A percentile compares a stretch with the other conserved stretches of the same genome.
Evolutionary conservation across 2,329 filamentous ascomycete species (phyloP).

Genomic region (Colletotrichum noveboracense): DNA sequence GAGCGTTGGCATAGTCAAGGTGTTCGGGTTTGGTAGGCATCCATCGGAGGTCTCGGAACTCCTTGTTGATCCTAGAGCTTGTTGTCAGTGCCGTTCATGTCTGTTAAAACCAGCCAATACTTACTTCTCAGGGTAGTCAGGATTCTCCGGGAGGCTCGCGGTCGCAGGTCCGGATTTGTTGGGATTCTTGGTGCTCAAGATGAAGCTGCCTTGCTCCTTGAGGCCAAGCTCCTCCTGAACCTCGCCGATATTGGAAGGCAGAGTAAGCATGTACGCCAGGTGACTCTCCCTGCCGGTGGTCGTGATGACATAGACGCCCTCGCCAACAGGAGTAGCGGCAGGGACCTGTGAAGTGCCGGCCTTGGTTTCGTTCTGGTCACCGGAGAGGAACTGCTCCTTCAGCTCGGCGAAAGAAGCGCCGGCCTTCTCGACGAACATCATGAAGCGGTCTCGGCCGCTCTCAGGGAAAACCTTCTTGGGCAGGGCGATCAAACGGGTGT

Average conservation of each 20-base stretch:
- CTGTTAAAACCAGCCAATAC: constrained; percentile 25
- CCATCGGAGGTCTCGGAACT: constrained; percentile 79
- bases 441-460: constrained; percentile 72
- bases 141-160: constrained; percentile 65
- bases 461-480: constrained; percentile 85
- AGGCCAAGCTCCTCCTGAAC: constrained; percentile 80
- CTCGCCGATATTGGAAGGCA: constrained; percentile 72
- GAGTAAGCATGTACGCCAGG: constrained; percentile 79
- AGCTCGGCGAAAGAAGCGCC: constrained; percentile 69
- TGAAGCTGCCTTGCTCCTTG: constrained; percentile 74
- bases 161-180: constrained; percentile 68
- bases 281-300: constrained; percentile 75
- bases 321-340: constrained; percentile 76
- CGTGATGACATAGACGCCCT: constrained; percentile 85
- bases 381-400: constrained; percentile 73
- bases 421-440: constrained; percentile 83
- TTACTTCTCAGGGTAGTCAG: constrained; percentile 75
- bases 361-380: constrained; percentile 75
- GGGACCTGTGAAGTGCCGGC: constrained; percentile 75
- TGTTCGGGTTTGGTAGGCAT: constrained; percentile 74
- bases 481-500: constrained; percentile 75
- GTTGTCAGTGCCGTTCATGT: neutral
- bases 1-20: constrained; percentile 75
- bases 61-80: constrained; percentile 63
- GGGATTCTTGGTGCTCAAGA: constrained; percentile 83